Evolutionary conservation across 257 asterid genomes (phyloP), one percentile per base, ranked within the genome.

Genomic region (Plantago major): DNA sequence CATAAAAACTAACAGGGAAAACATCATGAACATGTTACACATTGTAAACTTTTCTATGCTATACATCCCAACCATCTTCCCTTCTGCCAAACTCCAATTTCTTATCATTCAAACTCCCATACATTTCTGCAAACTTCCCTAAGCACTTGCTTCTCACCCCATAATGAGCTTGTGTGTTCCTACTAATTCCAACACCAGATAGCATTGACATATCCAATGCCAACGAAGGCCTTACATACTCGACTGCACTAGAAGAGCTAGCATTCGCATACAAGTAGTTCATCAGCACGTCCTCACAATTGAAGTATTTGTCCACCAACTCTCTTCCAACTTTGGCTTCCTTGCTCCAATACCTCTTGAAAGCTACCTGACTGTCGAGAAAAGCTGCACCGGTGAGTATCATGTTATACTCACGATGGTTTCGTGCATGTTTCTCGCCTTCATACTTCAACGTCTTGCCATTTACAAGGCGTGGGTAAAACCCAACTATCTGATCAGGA

Each of bases 21-120:
- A 22, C 2, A 22, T 22, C 26, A 22, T 22, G 26, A 22, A 22
- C 26, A 22, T 22, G 26, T 22, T 22, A 22, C 26, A 22, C 26
- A 22, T 22, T 22, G 18, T 19, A 58, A 58, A 47, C 33, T 45
- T 54, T 6, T 67, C 53, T 14, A 30, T 51, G 64, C 95, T 87
- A 94, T 73, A 84, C 77, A 79, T 94, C 99, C 99, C 99, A 94
- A 19, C 97, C 99, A 70, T 94, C 99, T 4, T 64, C 81, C 73
- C 96, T 84, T 62, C 78, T 70, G 45, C 78, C 62, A 52, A 94
- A 94, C 18, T 82, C 80, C 10, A 81, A 70, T 74, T 85, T 90
- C 46, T 80, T 83, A 15, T 60, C 54, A 0, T 67, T 70, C 68
- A 94, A 65, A 67, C 89, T 78, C 4, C 99, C 97, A 59, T 87